Evolutionary conservation across 1,139 yeast species (phyloP).

Genomic region (Pichia terricola): DNA sequence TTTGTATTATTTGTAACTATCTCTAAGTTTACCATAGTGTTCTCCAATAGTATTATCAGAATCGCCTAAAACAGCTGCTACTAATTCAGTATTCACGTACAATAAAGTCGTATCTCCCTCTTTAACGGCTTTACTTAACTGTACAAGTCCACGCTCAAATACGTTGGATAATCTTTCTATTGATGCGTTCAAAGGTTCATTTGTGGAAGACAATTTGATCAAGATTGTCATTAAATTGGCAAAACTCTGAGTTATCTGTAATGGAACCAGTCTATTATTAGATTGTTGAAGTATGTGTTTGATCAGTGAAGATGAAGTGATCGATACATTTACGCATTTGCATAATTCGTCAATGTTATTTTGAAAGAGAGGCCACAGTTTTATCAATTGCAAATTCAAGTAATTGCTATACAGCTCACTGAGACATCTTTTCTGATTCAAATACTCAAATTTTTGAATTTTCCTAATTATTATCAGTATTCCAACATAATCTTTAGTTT

Average conservation of each 20-base stretch:
- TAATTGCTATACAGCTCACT: conserved; percentile 58
- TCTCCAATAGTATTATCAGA: too few species aligned
- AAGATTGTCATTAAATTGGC: conserved; percentile 68
- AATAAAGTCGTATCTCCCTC: not conserved
- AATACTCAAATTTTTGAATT: conserved; percentile 53
- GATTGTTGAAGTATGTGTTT: conserved; percentile 18
- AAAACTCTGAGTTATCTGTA: conserved; percentile 70
- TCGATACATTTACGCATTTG: conserved; percentile 46
- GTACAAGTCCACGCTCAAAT: conserved; percentile 70
- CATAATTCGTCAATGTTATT: conserved; percentile 67
- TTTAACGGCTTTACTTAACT: conserved; percentile 16
- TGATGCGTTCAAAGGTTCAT: conserved; percentile 69
- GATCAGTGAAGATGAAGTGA: conserved; percentile 22
- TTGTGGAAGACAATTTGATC: conserved; percentile 43
- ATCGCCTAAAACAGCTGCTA: not conserved
- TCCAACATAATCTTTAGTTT: conserved; percentile 61
- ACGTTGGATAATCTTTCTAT: conserved; percentile 64
- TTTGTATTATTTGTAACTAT: too few species aligned
- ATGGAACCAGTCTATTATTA: conserved; percentile 38
- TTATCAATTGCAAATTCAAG: conserved; percentile 53
- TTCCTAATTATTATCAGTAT: conserved; percentile 68
- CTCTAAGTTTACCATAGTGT: too few species aligned
- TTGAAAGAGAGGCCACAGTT: conserved; percentile 84
- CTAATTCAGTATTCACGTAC: not conserved
- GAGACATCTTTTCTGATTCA: conserved; percentile 52